Base-by-base conservation (phyloP, 129 eudicot genomes). In the Smallanthus sonchifolius region DNA sequence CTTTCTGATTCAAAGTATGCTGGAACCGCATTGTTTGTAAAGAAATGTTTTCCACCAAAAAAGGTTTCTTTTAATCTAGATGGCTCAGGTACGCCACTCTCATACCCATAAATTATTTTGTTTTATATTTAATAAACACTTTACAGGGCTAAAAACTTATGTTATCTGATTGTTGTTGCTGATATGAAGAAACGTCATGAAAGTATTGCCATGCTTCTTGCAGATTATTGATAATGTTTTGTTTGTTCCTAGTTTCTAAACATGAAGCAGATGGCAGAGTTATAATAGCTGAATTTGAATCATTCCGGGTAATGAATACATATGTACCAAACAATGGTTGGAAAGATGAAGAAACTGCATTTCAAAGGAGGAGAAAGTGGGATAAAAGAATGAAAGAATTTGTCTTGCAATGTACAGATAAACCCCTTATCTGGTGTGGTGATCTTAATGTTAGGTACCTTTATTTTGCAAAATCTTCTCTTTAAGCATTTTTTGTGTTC, bases 281-380 rank as follows among this genome's bases (percentile, higher is more conserved):
- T 16, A 91, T 90, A 24, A 66, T 91, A 70, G 99, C 94, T 70
- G 99, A 94, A 87, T 94, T 94, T 87, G 96, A 91, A 69, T 80
- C 97, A 11, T 90, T 88, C 59, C 93, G 94, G 54, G 35, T 94
- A 52, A 63, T 94, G 72, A 94, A 94, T 76, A 94, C 99, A 0
- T 94, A 94, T 73, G 96, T 82, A 35, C 99, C 99, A 45, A 94
- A 94, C 85, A 94, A 94, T 78, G 99, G 99, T 30, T 94, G 99
- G 99, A 94, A 93, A 87, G 99, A 94, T 42, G 99, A 94, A 80
- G 97, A 91, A 82, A 72, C 82, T 51, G 79, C 99, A 38, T 94
- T 94, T 76, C 89, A 77, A 76, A 94, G 99, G 87, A 90, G 99
- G 87, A 85, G 97, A 83, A 91, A 94, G 72, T 94, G 99, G 99